Base-by-base conservation (phyloP, 164 flowering plant species). In the Piper betle region DNA sequence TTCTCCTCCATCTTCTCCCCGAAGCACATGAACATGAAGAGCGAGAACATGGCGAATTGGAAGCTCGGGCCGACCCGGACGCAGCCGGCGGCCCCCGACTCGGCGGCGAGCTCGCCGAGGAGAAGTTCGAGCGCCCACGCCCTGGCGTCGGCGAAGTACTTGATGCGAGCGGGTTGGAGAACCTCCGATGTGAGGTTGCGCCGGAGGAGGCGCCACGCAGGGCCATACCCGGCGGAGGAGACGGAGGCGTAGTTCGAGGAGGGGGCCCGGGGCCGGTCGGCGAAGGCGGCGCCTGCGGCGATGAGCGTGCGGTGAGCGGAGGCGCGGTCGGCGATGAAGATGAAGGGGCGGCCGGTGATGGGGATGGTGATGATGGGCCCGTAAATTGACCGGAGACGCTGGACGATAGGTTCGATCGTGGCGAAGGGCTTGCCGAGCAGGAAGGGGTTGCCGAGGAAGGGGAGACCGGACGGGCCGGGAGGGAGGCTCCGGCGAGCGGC, bases 361-460 rank as follows among this genome's bases (percentile, higher is more conserved):
- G 16, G 70, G 55, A 83, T 64, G 19, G 78, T 62, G 52, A 80
- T 10, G n/a, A 83, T 65, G 1, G 84, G 80, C 8, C 87, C 84
- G 57, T 68, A 66, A 38, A 76, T 69, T 53, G 63, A 40, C 11
- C 56, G 59, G 20, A 80, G 70, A 37, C 17, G 9, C 4, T 65
- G 63, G 62, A 82, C 55, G 39, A 42, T 18, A 12, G 58, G 55
- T 33, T 68, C 76, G 9, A 77, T 8, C 0, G 74, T 69, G 8
- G 17, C 0, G 40, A 62, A 54, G 46, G 74, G 39, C 52, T 55
- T 68, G 53, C 64, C 46, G 20, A 79, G 68, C 71, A 59, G 64
- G 41, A 62, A 57, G 52, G 75, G 25, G 66, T 64, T 69, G 43
- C 72, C 67, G 18, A 80, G 43, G 16, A 79, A 4, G 8, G 81